phyloP scores from a whole-genome alignment of 257 asterid genomes.

The Lithospermum erythrorhizon region DNA sequence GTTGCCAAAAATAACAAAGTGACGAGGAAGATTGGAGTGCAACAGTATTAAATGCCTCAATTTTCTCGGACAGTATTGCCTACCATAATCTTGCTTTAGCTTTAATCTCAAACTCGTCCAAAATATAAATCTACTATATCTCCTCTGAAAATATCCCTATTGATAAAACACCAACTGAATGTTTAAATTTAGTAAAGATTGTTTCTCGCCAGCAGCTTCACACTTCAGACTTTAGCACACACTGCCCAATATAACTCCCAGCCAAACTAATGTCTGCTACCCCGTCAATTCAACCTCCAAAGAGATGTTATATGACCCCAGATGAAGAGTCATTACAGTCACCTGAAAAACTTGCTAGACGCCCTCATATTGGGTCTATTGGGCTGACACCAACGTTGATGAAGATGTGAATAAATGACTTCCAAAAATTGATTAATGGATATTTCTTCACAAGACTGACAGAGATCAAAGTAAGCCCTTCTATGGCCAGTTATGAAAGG shows the following conservation, averaged over 20 bases:
- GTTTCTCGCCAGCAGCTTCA: constrained; percentile 17
- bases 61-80: background rate
- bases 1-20: too few species aligned
- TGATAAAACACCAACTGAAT: too few species aligned
- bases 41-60: constrained; percentile 8
- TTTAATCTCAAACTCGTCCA: constrained; percentile 8
- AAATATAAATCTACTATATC: constrained; percentile 9
- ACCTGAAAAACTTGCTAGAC: constrained; percentile 45
- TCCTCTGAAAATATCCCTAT: constrained; percentile 2
- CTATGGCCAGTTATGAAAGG: too few species aligned
- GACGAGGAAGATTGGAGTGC: too few species aligned
- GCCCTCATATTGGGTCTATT: constrained; percentile 62
- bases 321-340: constrained; percentile 32
- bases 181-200: constrained; percentile 16
- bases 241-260: too few species aligned
- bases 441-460: constrained; percentile 52
- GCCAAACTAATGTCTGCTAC: constrained; percentile 52
- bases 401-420: constrained; percentile 11
- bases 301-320: constrained; percentile 67
- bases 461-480: constrained; percentile 50
- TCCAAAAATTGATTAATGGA: constrained; percentile 22
- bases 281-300: constrained; percentile 47
- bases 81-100: background rate
- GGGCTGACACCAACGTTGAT: constrained; percentile 43
- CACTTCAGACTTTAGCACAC: too few species aligned